Percentiles rank a stretch among this genome's conserved stretches.
These are phyloP conservation scores for Thalassiosira allenii DNA, from an alignment of 352 stramenopile genomes.

Conservation along the genomic window DNA sequence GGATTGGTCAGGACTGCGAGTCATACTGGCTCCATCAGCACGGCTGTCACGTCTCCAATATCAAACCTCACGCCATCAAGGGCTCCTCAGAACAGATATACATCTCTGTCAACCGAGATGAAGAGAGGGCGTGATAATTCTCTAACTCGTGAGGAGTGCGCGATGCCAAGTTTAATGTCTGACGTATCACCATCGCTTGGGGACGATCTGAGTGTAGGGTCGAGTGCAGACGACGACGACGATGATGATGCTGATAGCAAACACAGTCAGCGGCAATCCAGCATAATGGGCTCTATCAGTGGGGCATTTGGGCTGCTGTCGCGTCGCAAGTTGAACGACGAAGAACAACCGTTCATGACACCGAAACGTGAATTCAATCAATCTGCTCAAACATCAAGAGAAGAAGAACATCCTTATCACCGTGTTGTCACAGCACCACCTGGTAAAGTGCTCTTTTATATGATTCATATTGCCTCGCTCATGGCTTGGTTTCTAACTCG, in stretches of 20 bases:
- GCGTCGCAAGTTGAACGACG: slow-evolving; percentile 54
- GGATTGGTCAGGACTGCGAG: slow-evolving; percentile 36
- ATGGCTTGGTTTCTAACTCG: slow-evolving; percentile 10
- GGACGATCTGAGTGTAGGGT: slow-evolving; percentile 58
- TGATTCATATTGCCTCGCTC: too few species aligned
- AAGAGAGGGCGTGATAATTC: slow-evolving; percentile 11
- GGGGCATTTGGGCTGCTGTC: slow-evolving; percentile 76
- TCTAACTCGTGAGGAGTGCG: neutral
- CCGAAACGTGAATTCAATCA: too few species aligned
- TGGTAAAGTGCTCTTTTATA: too few species aligned
- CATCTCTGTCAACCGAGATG: slow-evolving; percentile 22
- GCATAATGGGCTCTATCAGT: slow-evolving; percentile 73
- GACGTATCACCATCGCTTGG: slow-evolving; percentile 44
- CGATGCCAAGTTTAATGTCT: neutral
- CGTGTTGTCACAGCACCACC: slow-evolving; percentile 78
- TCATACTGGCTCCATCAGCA: slow-evolving; percentile 52
- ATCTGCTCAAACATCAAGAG: too few species aligned
- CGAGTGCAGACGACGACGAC: slow-evolving; percentile 35
- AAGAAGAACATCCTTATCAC: too few species aligned
- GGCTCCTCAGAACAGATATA: slow-evolving; percentile 9
- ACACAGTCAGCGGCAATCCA: slow-evolving; percentile 26
- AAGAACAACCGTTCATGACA: too few species aligned
- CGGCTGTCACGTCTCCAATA: slow-evolving; percentile 51
- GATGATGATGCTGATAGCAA: slow-evolving; percentile 40
- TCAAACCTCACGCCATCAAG: slow-evolving; percentile 57